phyloP scores from a whole-genome alignment of 257 asterid genomes.

The Vinca minor region DNA sequence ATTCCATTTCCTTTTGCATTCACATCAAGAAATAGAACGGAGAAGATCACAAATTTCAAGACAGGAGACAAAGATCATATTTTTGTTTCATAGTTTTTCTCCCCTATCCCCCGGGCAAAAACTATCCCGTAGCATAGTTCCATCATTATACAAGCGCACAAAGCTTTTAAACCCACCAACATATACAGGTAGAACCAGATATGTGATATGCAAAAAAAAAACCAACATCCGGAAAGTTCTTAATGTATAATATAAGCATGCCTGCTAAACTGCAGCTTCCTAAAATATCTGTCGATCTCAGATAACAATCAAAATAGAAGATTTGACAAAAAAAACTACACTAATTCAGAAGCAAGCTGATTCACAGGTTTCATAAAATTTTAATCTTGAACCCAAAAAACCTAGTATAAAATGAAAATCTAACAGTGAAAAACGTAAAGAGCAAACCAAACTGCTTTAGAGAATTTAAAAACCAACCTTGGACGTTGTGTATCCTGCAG shows the following conservation, averaged over 20 bases:
- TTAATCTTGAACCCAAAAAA: not conserved
- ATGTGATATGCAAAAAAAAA: not conserved
- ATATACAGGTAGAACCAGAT: not conserved
- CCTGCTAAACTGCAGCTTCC: not conserved
- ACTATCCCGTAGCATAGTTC: not conserved
- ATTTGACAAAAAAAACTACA: not conserved
- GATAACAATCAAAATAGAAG: conserved; percentile 1
- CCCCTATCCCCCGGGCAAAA: not conserved
- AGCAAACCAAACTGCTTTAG: conserved; percentile 3
- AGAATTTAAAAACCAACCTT: conserved; percentile 47
- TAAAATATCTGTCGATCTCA: not conserved
- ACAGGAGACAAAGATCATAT: not conserved
- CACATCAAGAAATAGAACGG: not conserved
- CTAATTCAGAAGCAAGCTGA: not conserved
- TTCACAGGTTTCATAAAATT: not conserved
- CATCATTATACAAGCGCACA: not conserved
- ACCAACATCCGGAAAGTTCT: not conserved
- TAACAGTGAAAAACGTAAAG: conserved; percentile 11
- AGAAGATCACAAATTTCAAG: not conserved
- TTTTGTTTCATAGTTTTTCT: not conserved
- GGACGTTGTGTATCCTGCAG: conserved; percentile 92
- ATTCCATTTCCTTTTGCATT: not conserved
- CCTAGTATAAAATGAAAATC: conserved; percentile 11
- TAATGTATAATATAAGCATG: not conserved
- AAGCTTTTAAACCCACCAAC: not conserved